These are phyloP conservation scores for Rhizopogon roseolus DNA, from an alignment of 768 basidiomycete genomes.

Conservation along the genomic window DNA sequence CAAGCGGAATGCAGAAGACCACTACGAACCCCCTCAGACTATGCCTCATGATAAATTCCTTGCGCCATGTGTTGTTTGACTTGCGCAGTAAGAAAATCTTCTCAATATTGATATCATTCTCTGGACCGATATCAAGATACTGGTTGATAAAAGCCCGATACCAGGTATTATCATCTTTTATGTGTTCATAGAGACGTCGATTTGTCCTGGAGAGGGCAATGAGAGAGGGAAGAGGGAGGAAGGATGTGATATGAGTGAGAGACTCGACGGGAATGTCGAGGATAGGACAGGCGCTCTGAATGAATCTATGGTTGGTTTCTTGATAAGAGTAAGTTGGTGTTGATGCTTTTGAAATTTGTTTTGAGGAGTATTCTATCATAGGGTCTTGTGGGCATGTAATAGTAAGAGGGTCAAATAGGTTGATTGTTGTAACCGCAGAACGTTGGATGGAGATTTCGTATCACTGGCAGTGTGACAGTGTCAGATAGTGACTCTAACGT, in stretches of 20 bases:
- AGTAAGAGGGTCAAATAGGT: conserved; percentile 7
- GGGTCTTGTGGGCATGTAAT: conserved; percentile 70
- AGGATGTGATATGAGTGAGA: conserved; percentile 71
- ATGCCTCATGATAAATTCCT: conserved; percentile 61
- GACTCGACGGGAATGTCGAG: conserved; percentile 64
- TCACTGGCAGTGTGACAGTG: no score
- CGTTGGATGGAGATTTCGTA: conserved; percentile 3
- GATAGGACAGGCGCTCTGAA: conserved; percentile 29
- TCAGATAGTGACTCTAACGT: no score
- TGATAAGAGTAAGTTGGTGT: conserved; percentile 18
- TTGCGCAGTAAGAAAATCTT: conserved; percentile 50
- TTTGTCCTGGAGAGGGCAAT: conserved; percentile 51
- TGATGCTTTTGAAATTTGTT: conserved; percentile 27
- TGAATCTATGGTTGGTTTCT: conserved; percentile 46
- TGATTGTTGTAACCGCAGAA: conserved; percentile 19
- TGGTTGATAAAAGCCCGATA: conserved; percentile 66
- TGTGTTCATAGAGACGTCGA: conserved; percentile 51
- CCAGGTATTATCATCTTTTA: conserved; percentile 80
- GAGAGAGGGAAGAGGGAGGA: conserved; percentile 62
- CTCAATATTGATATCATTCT: conserved; percentile 45
- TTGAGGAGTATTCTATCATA: conserved; percentile 34
- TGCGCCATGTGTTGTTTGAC: conserved; percentile 58
- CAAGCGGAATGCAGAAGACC: neutral
- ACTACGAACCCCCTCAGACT: conserved; percentile 45
- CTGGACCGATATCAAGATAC: conserved; percentile 63